Base-by-base conservation (phyloP, 306 rosid genomes). In the Boehmeria nivea region DNA sequence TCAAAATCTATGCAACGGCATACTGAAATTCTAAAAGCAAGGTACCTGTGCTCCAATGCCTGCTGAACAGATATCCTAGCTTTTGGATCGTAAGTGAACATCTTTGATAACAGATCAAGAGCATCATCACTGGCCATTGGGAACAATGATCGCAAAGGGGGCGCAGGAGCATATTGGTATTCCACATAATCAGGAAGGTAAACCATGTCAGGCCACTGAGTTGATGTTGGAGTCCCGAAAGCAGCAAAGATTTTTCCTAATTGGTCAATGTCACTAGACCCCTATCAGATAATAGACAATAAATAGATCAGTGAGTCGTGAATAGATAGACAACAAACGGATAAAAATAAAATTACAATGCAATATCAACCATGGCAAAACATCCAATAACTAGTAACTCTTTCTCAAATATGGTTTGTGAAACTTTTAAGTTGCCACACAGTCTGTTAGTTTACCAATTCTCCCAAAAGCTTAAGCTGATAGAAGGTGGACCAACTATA, bases 41-140 rank as follows among this genome's bases (percentile, higher is more conserved):
- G 51, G 55, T 73, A 85, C 99, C 96, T 88, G 74, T 91, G 96
- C 51, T 91, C 99, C 67, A 91, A 72, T 36, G 95, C 96, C 66
- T 91, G 96, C 61, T 75, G 95, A 69, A 65, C 94, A 18, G 99
- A 80, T 64, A 91, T 85, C 65, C 99, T 81, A 58, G 69, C 72
- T 67, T 83, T 87, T 19, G 99, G 99, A 71, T 87, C 99, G 82
- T 91, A 91, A 12, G 99, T 72, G 71, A 91, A 85, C 96, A 87
- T 91, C 82, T 87, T 91, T 24, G 86, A 73, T 73, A 91, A 77
- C 64, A 91, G 78, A 79, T 91, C 99, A 13, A 91, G 73, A 54
- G 84, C 76, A 70, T 91, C 96, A 63, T 87, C 99, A 75, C 89
- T 87, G 44, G 94, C 95, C 95, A 79, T 77, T 8, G 94, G 88